These are phyloP conservation scores for Mesembryanthemum crystallinum DNA, from an alignment of 148 eudicot species.

Conservation along the genomic window DNA sequence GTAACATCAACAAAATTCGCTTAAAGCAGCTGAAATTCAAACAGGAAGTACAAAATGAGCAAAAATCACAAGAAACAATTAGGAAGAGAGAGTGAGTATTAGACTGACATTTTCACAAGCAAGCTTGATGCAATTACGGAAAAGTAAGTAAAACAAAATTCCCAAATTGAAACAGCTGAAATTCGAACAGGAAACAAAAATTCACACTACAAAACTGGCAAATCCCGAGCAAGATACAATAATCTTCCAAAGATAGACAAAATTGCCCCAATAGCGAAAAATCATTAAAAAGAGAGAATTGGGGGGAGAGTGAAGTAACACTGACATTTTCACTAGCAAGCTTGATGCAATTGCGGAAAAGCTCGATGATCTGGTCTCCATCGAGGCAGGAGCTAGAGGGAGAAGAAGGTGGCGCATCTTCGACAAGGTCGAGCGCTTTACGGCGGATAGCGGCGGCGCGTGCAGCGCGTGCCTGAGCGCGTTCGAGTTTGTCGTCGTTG, in stretches of 20 bases:
- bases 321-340: slow-evolving; percentile 89
- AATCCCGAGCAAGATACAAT: no score
- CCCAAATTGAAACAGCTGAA: no score
- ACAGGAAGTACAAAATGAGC: no score
- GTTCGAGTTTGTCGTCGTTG: slow-evolving; percentile 85
- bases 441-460: slow-evolving; percentile 82
- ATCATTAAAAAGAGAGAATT: not conserved
- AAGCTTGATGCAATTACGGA: slow-evolving; percentile 84
- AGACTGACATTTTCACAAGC: slow-evolving; percentile 80
- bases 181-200: no score
- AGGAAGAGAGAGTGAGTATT: not conserved
- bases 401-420: slow-evolving; percentile 16
- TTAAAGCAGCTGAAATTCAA: no score
- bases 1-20: no score
- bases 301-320: not conserved
- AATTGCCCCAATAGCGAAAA: no score
- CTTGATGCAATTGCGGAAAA: slow-evolving; percentile 84
- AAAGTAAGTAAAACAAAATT: no score
- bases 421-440: slow-evolving; percentile 33
- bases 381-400: slow-evolving; percentile 48
- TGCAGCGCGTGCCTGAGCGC: slow-evolving; percentile 95
- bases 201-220: no score
- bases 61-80: not conserved
- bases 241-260: no score
- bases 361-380: slow-evolving; percentile 66